phyloP scores from a whole-genome alignment of 2,329 filamentous ascomycete genomes.

The Trichoderma gracile region DNA sequence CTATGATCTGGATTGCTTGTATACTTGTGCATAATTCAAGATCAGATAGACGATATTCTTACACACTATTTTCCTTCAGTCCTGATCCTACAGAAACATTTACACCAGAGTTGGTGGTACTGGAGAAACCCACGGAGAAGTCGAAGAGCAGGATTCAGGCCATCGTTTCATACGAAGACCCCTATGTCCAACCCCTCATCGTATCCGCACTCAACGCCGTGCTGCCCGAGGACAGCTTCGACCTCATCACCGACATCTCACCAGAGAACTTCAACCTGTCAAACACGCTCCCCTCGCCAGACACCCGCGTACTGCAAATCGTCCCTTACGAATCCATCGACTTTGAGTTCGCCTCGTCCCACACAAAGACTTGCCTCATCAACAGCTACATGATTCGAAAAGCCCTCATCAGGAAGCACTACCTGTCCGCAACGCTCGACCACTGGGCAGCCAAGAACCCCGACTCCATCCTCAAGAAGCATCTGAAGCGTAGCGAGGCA shows the following conservation, averaged over 20 bases:
- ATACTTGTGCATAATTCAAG: conserved; percentile 32
- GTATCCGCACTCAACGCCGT: conserved; percentile 66
- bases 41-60: conserved; percentile 42
- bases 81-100: conserved; percentile 25
- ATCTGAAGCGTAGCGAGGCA: conserved; percentile 76
- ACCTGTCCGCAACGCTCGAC: conserved; percentile 77
- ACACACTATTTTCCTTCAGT: conserved; percentile 37
- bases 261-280: conserved; percentile 40
- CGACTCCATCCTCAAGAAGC: conserved; percentile 62
- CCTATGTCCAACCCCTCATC: conserved; percentile 86
- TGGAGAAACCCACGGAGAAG: conserved; percentile 28
- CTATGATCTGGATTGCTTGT: conserved; percentile 30
- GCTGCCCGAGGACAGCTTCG: conserved; percentile 57
- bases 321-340: conserved; percentile 84
- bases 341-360: conserved; percentile 70
- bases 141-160: conserved; percentile 53
- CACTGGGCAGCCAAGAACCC: conserved; percentile 88
- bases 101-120: conserved; percentile 29
- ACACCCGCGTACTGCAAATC: conserved; percentile 69
- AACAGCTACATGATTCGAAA: conserved; percentile 97
- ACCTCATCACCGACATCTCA: conserved; percentile 52
- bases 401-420: conserved; percentile 94
- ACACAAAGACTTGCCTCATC: conserved; percentile 64
- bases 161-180: conserved; percentile 79
- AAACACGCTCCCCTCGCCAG: conserved; percentile 38